Base-by-base conservation (phyloP, 805 yeast genomes). In the Saccharomycopsis microspora region DNA sequence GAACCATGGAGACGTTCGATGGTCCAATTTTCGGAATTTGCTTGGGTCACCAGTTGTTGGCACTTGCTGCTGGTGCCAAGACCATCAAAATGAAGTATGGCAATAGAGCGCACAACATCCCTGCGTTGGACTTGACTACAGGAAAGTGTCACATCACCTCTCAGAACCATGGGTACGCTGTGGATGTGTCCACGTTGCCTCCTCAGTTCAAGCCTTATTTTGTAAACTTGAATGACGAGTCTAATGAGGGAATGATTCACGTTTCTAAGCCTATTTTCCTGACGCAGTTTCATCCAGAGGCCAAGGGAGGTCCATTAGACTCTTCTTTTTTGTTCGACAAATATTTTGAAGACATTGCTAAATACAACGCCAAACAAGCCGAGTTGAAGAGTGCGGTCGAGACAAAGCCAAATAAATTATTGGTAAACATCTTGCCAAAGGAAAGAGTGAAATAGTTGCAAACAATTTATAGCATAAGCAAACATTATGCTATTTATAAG, bases 211-310 rank as follows among this genome's bases (percentile, higher is more conserved):
- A 80, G 69, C 90, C 89, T 58, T 90, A 82, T 65, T 93, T 93
- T 63, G 76, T 89, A 57, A 93, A 93, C 69, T 74, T 90, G 67
- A 93, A 93, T 64, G 99, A 93, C 65, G 82, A 87, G 64, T 85
- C 95, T 47, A 93, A 93, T 66, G 99, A 93, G 69, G 99, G 99
- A 59, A 88, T 93, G 95, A 82, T 80, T 59, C 98, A 93, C 66
- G 74, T 70, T 49, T 62, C 77, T 38, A 82, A 78, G 64, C 99
- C 99, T 45, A 85, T 90, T 48, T 93, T 90, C 69, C 86, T 96
- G 37, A 87, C 96, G 2, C 98, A 93, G 67, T 93, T 93, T 76
- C 99, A 93, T 65, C 99, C 99, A 43, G 99, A 93, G 68, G 97
- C 98, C 49, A 90, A 88, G 70, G 97, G 98, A 58, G 99, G 99